phyloP scores from a whole-genome alignment of 1,284 basidiomycete genomes.

The Ustilago curta region DNA sequence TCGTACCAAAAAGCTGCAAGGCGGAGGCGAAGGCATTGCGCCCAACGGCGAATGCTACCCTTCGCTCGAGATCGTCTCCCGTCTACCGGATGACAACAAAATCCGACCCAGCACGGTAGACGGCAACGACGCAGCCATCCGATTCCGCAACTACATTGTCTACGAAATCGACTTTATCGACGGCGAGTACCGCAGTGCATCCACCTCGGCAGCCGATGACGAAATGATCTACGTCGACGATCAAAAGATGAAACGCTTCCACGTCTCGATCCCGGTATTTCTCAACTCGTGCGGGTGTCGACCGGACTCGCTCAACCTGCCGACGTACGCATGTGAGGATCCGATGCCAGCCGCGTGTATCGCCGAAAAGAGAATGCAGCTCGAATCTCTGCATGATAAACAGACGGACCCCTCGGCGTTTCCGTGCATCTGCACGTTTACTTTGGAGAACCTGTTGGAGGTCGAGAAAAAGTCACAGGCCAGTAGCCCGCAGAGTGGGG shows the following conservation, averaged over 20 bases:
- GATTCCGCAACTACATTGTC: constrained; percentile 30
- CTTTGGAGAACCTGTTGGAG: constrained; percentile 32
- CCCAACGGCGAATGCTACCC: constrained; percentile 28
- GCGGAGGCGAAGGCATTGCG: constrained; percentile 22
- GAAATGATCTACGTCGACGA: constrained; percentile 31
- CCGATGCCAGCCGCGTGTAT: constrained; percentile 23
- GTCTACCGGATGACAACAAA: constrained; percentile 32
- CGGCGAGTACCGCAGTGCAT: constrained; percentile 11
- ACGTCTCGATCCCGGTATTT: constrained; percentile 21
- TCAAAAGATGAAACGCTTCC: constrained; percentile 45
- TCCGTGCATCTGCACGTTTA: constrained; percentile 37
- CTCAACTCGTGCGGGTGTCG: constrained; percentile 35
- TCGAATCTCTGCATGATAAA: constrained; percentile 17
- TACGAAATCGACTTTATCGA: constrained; percentile 48
- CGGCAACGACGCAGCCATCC: constrained; percentile 37
- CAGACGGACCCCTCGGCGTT: constrained; percentile 24
- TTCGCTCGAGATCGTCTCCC: constrained; percentile 20
- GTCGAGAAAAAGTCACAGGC: constrained; percentile 21
- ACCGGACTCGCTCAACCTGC: constrained; percentile 37
- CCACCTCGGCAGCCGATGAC: background rate
- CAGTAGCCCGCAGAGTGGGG: background rate
- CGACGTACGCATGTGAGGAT: constrained; percentile 32
- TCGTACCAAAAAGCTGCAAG: constrained; percentile 12
- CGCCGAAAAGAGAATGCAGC: constrained; percentile 6
- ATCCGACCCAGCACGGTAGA: constrained; percentile 33